These are phyloP conservation scores for Aspergillus awamori DNA, from an alignment of 2,329 filamentous ascomycete genomes.

Conservation along the genomic window DNA sequence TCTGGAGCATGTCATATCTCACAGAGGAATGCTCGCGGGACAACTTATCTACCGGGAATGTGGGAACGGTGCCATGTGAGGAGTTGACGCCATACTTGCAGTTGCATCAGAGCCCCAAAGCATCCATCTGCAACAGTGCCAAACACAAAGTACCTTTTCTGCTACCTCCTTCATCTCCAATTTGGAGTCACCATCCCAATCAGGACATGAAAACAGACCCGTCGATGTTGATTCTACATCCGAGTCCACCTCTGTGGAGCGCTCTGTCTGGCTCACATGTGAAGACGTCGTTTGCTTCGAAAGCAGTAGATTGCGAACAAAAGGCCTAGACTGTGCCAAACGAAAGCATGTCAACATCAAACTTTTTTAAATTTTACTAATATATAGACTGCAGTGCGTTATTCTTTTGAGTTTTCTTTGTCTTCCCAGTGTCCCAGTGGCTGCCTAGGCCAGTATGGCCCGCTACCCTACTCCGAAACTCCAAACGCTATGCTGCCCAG, in stretches of 20 bases:
- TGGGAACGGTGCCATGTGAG: neutral
- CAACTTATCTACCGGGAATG: neutral
- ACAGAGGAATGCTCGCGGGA: neutral
- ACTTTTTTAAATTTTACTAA: conserved; percentile 20
- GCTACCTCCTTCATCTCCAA: neutral
- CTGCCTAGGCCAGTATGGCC: conserved; percentile 18
- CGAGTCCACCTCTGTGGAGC: neutral
- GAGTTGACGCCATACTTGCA: neutral
- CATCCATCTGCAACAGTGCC: neutral
- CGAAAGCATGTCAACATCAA: conserved; percentile 13
- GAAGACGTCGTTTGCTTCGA: neutral
- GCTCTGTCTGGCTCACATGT: neutral
- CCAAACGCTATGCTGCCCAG: conserved; percentile 46
- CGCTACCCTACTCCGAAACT: conserved; percentile 38
- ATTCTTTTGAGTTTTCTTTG: conserved; percentile 17
- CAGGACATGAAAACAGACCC: neutral
- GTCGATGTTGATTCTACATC: neutral
- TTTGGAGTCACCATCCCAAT: neutral
- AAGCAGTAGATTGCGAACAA: neutral
- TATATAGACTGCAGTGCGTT: conserved; percentile 19
- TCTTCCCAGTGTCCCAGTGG: conserved; percentile 18
- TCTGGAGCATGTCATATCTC: neutral
- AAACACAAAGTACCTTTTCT: neutral
- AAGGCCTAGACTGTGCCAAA: neutral
- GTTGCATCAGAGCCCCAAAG: neutral